phyloP scores from a whole-genome alignment of 1,284 basidiomycete species.

The Hemileccinum hortonii region DNA sequence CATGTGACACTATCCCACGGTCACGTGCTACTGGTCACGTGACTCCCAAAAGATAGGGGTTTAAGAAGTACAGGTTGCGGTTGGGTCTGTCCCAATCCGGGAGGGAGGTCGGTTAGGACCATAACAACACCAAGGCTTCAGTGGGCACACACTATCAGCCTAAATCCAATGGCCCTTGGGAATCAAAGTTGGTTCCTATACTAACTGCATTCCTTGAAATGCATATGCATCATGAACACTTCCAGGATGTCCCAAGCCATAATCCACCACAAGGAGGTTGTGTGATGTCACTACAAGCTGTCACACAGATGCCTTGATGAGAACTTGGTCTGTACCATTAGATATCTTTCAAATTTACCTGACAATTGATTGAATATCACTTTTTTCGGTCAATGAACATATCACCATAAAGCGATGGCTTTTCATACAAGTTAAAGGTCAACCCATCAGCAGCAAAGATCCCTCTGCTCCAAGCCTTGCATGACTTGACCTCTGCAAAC shows the following conservation, averaged over 20 bases:
- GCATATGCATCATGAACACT: conserved; percentile 8
- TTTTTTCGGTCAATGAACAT: conserved; percentile 5
- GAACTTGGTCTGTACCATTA: no score
- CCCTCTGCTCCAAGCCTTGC: not conserved
- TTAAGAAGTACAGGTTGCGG: no score
- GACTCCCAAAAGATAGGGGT: no score
- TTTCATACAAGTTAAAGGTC: not conserved
- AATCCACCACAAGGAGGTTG: conserved; percentile 5
- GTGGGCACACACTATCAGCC: conserved; percentile 3
- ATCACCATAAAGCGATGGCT: not conserved
- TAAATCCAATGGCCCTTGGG: not conserved
- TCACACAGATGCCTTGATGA: no score
- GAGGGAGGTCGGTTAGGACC: no score
- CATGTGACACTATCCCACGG: no score
- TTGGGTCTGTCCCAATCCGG: no score
- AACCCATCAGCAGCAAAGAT: not conserved
- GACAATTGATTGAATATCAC: conserved; percentile 5
- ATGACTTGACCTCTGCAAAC: no score
- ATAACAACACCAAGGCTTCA: no score
- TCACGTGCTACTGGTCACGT: no score
- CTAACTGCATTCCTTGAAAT: conserved; percentile 2
- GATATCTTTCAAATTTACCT: not conserved
- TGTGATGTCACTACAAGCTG: conserved; percentile 2
- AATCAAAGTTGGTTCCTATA: not conserved
- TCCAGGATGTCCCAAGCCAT: conserved; percentile 5